These are phyloP conservation scores for Xylaria sp. DNA, from an alignment of 2,329 filamentous ascomycete genomes.

Conservation along the genomic window DNA sequence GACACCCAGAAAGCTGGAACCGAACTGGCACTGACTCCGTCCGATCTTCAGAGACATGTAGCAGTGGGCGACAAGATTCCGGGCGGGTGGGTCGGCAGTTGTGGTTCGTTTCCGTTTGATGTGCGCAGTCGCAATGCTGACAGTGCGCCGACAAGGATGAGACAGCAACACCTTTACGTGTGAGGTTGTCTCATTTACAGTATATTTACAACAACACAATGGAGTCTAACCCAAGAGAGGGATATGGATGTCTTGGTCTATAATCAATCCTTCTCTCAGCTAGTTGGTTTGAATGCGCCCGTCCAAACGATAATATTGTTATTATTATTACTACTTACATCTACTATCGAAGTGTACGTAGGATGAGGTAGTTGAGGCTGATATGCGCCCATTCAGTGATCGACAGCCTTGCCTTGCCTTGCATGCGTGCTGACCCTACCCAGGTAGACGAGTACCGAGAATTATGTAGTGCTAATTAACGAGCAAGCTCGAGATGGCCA, in stretches of 20 bases:
- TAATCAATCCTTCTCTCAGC: neutral
- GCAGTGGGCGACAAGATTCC: conserved; percentile 15
- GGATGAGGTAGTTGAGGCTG: conserved; percentile 12
- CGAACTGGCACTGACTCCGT: conserved; percentile 21
- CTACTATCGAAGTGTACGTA: neutral
- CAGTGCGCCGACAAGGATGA: conserved; percentile 19
- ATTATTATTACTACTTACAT: too few species aligned
- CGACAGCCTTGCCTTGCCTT: conserved; percentile 26
- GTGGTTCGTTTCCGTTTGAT: conserved; percentile 26
- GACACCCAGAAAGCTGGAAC: conserved; percentile 26
- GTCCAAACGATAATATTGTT: neutral
- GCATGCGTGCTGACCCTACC: neutral
- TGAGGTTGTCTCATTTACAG: conserved; percentile 1
- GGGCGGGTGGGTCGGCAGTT: conserved; percentile 24
- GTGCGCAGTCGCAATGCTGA: conserved; percentile 7
- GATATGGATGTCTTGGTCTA: neutral
- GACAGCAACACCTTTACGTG: neutral
- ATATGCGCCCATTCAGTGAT: neutral
- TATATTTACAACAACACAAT: neutral
- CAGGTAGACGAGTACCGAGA: neutral
- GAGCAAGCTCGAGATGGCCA: neutral
- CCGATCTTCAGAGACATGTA: conserved; percentile 8
- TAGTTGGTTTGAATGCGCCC: neutral
- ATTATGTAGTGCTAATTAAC: neutral
- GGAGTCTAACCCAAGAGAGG: neutral